These are phyloP conservation scores for Xylaria telfairii DNA, from an alignment of 495 filamentous ascomycete species.

Conservation along the genomic window DNA sequence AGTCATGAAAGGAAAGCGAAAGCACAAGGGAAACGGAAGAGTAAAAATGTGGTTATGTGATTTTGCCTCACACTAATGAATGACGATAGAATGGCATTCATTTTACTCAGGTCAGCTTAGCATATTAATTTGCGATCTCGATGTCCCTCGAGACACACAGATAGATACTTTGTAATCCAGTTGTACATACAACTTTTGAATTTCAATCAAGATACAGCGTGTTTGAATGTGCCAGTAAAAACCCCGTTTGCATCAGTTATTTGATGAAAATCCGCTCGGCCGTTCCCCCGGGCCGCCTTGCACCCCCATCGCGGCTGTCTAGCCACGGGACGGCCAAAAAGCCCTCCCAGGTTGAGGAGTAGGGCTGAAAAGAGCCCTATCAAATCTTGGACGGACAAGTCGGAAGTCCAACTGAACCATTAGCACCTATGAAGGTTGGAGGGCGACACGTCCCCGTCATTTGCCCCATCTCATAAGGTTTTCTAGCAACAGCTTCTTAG, in stretches of 20 bases:
- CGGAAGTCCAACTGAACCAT: neutral
- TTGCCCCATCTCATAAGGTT: neutral
- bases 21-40: conserved; percentile 21
- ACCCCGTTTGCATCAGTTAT: neutral
- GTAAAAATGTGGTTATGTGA: conserved; percentile 15
- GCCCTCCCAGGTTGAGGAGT: neutral
- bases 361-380: neutral
- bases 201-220: conserved; percentile 1
- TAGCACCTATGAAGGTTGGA: neutral
- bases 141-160: neutral
- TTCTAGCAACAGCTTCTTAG: neutral
- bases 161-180: conserved; percentile 13
- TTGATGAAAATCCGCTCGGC: neutral
- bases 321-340: neutral
- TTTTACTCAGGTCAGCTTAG: conserved; percentile 2
- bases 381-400: neutral
- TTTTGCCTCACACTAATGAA: conserved; percentile 19
- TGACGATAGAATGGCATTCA: conserved; percentile 4
- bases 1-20: conserved; percentile 23
- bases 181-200: conserved; percentile 21
- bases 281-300: neutral
- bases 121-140: conserved; percentile 8
- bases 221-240: neutral
- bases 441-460: neutral
- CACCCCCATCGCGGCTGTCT: neutral